Evolutionary conservation across 2,329 filamentous ascomycete species (phyloP), one percentile per base, ranked within the genome.

Genomic region (Phyllosticta capitalensis): DNA sequence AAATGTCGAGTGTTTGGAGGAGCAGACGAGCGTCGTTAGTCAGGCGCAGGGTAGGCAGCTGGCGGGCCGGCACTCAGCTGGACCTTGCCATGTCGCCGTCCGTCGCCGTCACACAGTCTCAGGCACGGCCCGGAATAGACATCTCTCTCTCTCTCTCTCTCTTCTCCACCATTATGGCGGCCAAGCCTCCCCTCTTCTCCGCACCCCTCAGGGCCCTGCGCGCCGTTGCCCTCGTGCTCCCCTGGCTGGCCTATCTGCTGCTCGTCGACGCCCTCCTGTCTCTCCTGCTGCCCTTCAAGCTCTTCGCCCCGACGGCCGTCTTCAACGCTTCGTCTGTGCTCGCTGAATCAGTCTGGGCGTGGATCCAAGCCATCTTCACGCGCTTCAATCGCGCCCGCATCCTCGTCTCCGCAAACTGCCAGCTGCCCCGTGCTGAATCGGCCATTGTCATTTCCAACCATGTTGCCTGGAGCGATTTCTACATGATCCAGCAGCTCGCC

Each of bases 381-480:
- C 65, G 67, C 38, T 66, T 72, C 68, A 85, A 85, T 65, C 77
- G 77, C 48, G 82, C 80, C 49, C 63, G 71, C 57, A 82, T 86
- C 64, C 75, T 75, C 45, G 71, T 79, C 28, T 81, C 81, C 7
- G 33, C 55, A 48, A 59, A 20, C 22, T 48, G 30, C 28, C 48
- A 50, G 17, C 69, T 85, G 9, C 81, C 80, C 1, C 58, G 61
- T 10, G 75, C 74, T n/a, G 83, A 86, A 69, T 83, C 79, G 24
- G 83, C 82, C 58, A 79, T 86, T 57, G 80, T 86, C 30, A 72
- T 86, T 57, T 74, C 78, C 58, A 84, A 86, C 67, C 83, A 85
- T 69, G 78, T 84, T 48, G 77, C 76, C 56, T 86, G 83, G 83
- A 75, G 77, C 60, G 83, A 86, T 69, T 85, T 86, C 67, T 86